Evolutionary conservation across 139 green algal genomes (phyloP).

Genomic region (Coelastrella sp.): DNA sequence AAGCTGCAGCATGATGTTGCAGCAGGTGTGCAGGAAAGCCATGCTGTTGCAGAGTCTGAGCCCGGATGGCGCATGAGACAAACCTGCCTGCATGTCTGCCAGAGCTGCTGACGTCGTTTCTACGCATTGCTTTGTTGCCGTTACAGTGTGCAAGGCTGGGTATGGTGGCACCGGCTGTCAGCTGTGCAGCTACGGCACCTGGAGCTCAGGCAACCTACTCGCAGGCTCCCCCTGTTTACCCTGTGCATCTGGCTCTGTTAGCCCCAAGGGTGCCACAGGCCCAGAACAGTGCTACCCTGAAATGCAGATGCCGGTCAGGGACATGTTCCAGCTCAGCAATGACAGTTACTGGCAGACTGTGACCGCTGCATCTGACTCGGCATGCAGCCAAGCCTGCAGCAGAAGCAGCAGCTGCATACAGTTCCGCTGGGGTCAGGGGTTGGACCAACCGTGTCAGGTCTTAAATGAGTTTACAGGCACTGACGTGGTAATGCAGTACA

Average conservation of each 20-base stretch:
- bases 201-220: not conserved
- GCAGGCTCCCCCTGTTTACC: not conserved
- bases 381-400: not conserved
- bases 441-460: not conserved
- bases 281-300: not conserved
- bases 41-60: too few relatives aligned
- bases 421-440: not conserved
- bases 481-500: not conserved
- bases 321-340: slow-evolving; percentile 1
- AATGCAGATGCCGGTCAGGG: not conserved
- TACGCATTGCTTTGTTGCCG: too few relatives aligned
- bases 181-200: not conserved
- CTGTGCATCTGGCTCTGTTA: not conserved
- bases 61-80: not conserved
- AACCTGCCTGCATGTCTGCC: not conserved
- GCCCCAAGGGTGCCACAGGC: not conserved
- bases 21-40: too few relatives aligned
- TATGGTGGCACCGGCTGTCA: not conserved
- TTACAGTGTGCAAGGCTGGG: not conserved
- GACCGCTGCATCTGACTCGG: not conserved
- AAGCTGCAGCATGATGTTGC: not conserved
- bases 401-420: not conserved
- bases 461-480: not conserved
- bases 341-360: not conserved
- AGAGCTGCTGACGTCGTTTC: too few relatives aligned